Conservation (phyloP, 2,329 filamentous ascomycete genomes). For the Ophiocordyceps unilateralis region DNA sequence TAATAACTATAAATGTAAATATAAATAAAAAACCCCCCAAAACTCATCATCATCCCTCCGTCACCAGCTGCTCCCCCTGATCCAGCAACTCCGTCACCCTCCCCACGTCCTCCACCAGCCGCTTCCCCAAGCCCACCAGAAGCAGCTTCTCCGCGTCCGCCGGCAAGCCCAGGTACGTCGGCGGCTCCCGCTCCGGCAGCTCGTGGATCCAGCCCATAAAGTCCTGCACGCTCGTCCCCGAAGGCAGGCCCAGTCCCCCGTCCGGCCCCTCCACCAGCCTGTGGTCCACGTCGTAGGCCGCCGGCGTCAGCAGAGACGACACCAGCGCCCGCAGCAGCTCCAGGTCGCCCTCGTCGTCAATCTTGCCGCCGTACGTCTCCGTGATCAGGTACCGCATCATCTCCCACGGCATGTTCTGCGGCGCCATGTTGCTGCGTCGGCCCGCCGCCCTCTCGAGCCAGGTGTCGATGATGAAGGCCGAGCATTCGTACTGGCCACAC, state of each 20-base stretch:
- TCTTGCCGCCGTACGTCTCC: slow-evolving; percentile 95
- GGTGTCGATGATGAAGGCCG: slow-evolving; percentile 83
- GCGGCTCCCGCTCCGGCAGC: slow-evolving; percentile 86
- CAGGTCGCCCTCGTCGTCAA: slow-evolving; percentile 82
- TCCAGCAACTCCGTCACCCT: slow-evolving; percentile 79
- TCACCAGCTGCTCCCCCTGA: slow-evolving; percentile 82
- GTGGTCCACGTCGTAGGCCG: slow-evolving; percentile 85
- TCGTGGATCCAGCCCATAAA: slow-evolving; percentile 85
- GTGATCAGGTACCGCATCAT: slow-evolving; percentile 81
- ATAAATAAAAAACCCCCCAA: too few species aligned
- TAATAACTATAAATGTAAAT: too few species aligned
- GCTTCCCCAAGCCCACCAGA: slow-evolving; percentile 71
- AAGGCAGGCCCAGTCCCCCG: slow-evolving; percentile 56
- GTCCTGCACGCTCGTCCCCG: slow-evolving; percentile 65
- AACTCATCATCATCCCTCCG: slow-evolving; percentile 23
- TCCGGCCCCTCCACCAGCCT: slow-evolving; percentile 57
- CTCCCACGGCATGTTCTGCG: slow-evolving; percentile 88
- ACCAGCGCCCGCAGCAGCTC: slow-evolving; percentile 57
- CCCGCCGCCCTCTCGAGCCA: slow-evolving; percentile 77
- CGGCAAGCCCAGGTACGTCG: slow-evolving; percentile 83
- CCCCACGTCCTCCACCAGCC: slow-evolving; percentile 68
- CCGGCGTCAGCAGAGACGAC: slow-evolving; percentile 59
- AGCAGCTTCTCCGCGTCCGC: slow-evolving; percentile 94
- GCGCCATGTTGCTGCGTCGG: slow-evolving; percentile 81
- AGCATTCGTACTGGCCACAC: slow-evolving; percentile 77